Conservation (phyloP, 345 rosid genomes). For the Excoecaria cochinchinensis region DNA sequence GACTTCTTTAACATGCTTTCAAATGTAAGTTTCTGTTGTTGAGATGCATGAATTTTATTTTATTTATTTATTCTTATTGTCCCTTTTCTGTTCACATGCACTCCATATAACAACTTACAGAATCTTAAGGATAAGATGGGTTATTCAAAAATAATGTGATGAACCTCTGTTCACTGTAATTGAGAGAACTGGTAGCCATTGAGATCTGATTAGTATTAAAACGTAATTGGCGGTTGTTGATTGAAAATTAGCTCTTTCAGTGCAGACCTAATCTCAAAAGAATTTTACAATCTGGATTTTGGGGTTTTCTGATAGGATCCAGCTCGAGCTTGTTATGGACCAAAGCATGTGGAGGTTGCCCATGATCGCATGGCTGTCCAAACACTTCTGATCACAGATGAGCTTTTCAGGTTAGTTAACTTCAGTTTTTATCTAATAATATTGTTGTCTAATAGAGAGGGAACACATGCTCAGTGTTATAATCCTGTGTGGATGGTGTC, state of each 20-base stretch:
- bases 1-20: constrained; percentile 92
- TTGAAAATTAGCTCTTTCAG: constrained; percentile 10
- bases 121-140: not conserved
- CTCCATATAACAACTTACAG: not conserved
- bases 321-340: constrained; percentile 90
- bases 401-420: constrained; percentile 81
- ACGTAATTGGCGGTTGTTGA: not conserved
- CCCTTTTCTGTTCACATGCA: not conserved
- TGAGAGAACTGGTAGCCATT: not conserved
- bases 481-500: not conserved
- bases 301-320: constrained; percentile 49
- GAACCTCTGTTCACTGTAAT: not conserved
- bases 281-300: not conserved
- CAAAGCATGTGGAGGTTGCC: constrained; percentile 97
- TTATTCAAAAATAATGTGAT: not conserved
- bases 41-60: not conserved
- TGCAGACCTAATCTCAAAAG: not conserved
- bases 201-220: not conserved
- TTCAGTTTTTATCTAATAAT: not conserved
- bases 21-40: constrained; percentile 65
- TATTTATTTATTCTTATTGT: not conserved
- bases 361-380: constrained; percentile 95
- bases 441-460: not conserved
- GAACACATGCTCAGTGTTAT: not conserved
- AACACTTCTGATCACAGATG: constrained; percentile 88